These are phyloP conservation scores for Lentinula detonsa DNA, from an alignment of 768 basidiomycete species.

Conservation along the genomic window DNA sequence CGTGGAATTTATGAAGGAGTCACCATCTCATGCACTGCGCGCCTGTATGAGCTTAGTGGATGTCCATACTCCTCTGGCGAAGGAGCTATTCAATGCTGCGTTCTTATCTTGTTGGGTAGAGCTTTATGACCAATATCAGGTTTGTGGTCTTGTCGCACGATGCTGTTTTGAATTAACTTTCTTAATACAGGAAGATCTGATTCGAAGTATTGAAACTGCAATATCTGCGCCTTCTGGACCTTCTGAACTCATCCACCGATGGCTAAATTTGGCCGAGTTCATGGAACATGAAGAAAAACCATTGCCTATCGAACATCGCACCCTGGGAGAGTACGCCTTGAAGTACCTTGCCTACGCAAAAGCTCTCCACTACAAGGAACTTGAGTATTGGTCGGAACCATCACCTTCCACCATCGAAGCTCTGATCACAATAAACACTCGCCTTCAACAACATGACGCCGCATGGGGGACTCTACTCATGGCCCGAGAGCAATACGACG, in stretches of 20 bases:
- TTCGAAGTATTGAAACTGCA: slow-evolving; percentile 81
- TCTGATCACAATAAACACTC: slow-evolving; percentile 93
- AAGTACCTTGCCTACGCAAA: slow-evolving; percentile 95
- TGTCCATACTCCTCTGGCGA: slow-evolving; percentile 83
- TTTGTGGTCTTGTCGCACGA: slow-evolving; percentile 23
- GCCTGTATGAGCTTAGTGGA: slow-evolving; percentile 95
- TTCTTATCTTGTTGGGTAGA: slow-evolving; percentile 98
- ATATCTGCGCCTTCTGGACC: slow-evolving; percentile 75
- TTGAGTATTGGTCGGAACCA: slow-evolving; percentile 92
- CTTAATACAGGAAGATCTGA: slow-evolving; percentile 77
- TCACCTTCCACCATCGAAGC: slow-evolving; percentile 89
- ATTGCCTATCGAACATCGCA: slow-evolving; percentile 88
- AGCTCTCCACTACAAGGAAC: slow-evolving; percentile 96
- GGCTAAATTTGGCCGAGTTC: slow-evolving; percentile 94
- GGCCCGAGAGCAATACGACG: slow-evolving; percentile 85
- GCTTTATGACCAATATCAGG: slow-evolving; percentile 95
- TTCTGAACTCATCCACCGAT: slow-evolving; percentile 82
- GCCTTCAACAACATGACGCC: slow-evolving; percentile 94
- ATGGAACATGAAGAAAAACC: slow-evolving; percentile 99
- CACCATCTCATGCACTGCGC: slow-evolving; percentile 95
- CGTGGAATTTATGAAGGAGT: slow-evolving; percentile 96
- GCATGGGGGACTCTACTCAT: slow-evolving; percentile 95
- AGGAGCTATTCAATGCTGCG: slow-evolving; percentile 95
- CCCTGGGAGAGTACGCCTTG: slow-evolving; percentile 90
- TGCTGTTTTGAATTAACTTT: slow-evolving; percentile 7